These are phyloP conservation scores for Pelagomonas calceolata DNA, from an alignment of 108 stramenopile genomes.

Conservation along the genomic window DNA sequence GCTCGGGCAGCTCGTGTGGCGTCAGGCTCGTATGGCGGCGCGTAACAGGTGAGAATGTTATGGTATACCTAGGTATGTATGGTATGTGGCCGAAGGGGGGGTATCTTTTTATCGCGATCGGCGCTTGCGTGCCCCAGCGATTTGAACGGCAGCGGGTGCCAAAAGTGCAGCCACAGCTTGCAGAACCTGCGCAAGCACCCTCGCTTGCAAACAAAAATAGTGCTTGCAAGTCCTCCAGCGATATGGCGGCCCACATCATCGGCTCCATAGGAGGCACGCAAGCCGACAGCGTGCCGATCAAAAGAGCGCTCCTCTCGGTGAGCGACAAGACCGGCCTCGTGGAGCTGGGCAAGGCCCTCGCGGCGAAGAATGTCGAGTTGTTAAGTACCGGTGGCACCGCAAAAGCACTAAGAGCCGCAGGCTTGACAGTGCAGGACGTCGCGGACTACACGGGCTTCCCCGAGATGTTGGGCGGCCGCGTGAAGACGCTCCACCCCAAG, in stretches of 20 bases:
- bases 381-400: conserved; percentile 97
- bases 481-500: conserved; percentile 97
- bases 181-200: no score
- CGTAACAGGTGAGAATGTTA: no score
- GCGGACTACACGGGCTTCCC: conserved; percentile 79
- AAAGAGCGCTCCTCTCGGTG: conserved; percentile 83
- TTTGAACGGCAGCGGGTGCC: no score
- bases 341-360: conserved; percentile 70
- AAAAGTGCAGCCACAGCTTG: no score
- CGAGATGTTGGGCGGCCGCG: conserved; percentile 94
- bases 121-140: no score
- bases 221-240: no score
- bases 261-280: neutral
- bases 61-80: no score
- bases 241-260: neutral
- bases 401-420: conserved; percentile 65
- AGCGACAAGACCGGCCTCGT: conserved; percentile 93
- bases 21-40: no score
- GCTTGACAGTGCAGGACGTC: conserved; percentile 72
- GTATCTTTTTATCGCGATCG: no score
- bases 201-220: no score
- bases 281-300: conserved; percentile 66
- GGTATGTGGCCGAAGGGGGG: no score
- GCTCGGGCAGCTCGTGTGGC: no score
- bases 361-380: conserved; percentile 66